phyloP scores from a whole-genome alignment of 2,329 filamentous ascomycete species.

The Pezicula rhizophila region DNA sequence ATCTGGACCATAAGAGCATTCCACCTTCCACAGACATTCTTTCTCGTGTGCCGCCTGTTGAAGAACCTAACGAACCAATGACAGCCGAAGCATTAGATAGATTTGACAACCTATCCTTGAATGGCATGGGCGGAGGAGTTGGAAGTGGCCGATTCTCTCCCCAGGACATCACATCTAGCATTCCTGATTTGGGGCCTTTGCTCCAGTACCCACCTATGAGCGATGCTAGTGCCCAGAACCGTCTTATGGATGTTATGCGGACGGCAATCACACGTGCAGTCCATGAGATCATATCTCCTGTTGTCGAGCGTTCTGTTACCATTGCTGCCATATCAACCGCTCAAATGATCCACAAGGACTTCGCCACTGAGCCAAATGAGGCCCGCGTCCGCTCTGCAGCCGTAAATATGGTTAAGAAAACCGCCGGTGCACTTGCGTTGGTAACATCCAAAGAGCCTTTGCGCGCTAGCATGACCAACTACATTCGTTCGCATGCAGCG shows the following conservation, averaged over 20 bases:
- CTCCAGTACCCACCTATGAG: constrained; percentile 77
- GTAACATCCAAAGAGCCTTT: constrained; percentile 98
- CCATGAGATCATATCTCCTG: constrained; percentile 92
- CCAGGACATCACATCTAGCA: constrained; percentile 68
- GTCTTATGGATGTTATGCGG: constrained; percentile 71
- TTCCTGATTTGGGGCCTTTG: constrained; percentile 77
- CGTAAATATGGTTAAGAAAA: constrained; percentile 89
- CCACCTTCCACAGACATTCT: constrained; percentile 83
- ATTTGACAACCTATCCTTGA: constrained; percentile 78
- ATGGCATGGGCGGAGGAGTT: constrained; percentile 62
- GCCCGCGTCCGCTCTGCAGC: constrained; percentile 80
- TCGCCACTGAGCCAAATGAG: constrained; percentile 86
- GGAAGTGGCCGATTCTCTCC: constrained; percentile 70
- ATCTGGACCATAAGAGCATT: constrained; percentile 86
- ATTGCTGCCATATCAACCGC: constrained; percentile 96
- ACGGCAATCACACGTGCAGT: constrained; percentile 84
- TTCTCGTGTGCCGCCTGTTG: constrained; percentile 59
- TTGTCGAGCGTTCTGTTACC: constrained; percentile 94
- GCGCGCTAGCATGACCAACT: constrained; percentile 94
- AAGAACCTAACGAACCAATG: constrained; percentile 50
- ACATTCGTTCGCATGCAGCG: constrained; percentile 67
- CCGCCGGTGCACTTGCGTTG: constrained; percentile 86
- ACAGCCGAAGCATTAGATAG: constrained; percentile 66
- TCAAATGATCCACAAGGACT: constrained; percentile 94
- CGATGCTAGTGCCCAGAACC: constrained; percentile 66